Conservation (phyloP, 768 basidiomycete species). For the Naganishia kalamii region DNA sequence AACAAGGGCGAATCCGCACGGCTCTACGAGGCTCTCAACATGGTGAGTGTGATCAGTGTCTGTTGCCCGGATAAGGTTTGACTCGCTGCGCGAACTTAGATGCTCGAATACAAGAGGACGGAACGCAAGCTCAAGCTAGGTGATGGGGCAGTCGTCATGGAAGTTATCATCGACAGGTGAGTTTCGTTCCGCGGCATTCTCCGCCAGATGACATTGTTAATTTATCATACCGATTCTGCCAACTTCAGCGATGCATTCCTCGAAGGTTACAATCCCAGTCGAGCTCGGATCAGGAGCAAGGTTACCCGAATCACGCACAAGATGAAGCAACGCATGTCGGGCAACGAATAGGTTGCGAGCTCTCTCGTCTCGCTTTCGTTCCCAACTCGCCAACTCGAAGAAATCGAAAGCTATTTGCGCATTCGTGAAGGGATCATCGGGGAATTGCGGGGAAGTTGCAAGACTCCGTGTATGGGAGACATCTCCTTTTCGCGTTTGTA, state of each 20-base stretch:
- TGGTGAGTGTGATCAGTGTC: too few relatives aligned
- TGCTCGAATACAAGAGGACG: constrained; percentile 3
- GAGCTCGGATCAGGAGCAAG: neutral
- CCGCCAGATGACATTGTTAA: neutral
- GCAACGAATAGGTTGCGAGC: neutral
- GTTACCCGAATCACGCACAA: constrained; percentile 1
- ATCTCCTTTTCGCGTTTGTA: too few relatives aligned
- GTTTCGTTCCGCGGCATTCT: neutral
- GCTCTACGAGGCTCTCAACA: neutral
- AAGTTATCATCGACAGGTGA: neutral
- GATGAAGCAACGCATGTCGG: neutral
- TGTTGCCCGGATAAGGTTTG: too few relatives aligned
- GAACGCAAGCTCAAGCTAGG: neutral
- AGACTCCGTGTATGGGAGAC: too few relatives aligned
- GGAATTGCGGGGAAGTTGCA: too few relatives aligned
- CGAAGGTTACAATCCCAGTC: neutral
- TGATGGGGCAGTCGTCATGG: neutral
- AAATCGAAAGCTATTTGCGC: too few relatives aligned
- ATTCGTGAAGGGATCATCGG: too few relatives aligned
- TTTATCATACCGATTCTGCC: neutral
- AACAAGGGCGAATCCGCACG: neutral
- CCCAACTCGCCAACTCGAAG: too few relatives aligned
- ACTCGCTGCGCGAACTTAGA: neutral
- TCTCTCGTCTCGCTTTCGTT: too few relatives aligned
- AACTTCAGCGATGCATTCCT: neutral